Evolutionary conservation across 129 eudicot species (phyloP).

Genomic region (Pulicaria dysenterica): DNA sequence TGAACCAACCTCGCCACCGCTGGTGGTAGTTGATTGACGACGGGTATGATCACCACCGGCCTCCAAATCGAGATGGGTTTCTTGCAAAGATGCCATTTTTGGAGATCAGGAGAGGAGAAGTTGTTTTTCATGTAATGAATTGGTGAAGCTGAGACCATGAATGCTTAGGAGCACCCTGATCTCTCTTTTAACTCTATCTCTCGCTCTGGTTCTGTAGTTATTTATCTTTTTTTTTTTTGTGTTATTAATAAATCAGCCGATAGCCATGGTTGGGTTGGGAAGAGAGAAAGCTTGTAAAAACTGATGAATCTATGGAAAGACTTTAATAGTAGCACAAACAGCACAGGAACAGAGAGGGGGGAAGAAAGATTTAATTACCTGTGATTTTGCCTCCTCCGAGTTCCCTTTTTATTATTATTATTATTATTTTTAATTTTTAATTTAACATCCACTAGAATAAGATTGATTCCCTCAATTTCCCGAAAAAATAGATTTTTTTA

Average conservation of each 20-base stretch:
- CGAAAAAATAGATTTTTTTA: background rate
- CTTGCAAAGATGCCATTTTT: slow-evolving; percentile 53
- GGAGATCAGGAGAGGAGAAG: slow-evolving; percentile 26
- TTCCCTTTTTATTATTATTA: background rate
- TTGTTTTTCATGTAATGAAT: slow-evolving; percentile 42
- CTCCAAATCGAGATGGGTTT: slow-evolving; percentile 52
- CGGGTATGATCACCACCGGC: slow-evolving; percentile 24
- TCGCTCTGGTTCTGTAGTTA: background rate
- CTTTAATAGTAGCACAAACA: slow-evolving; percentile 35
- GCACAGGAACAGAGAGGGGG: slow-evolving; percentile 39
- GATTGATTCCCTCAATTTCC: slow-evolving; percentile 23
- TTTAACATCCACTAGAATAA: slow-evolving; percentile 25
- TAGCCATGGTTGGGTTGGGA: slow-evolving; percentile 40
- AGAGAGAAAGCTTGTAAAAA: slow-evolving; percentile 29
- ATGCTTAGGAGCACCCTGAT: slow-evolving; percentile 37
- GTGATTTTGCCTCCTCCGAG: background rate
- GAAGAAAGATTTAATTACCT: slow-evolving; percentile 13
- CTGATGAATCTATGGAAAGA: slow-evolving; percentile 23
- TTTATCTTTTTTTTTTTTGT: background rate
- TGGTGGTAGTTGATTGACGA: slow-evolving; percentile 19
- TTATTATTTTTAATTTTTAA: background rate
- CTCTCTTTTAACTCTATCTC: background rate
- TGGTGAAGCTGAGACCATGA: slow-evolving; percentile 43
- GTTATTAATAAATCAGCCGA: slow-evolving; percentile 9
- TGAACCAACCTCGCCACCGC: slow-evolving; percentile 32